These are phyloP conservation scores for Blumeria graminis DNA, from an alignment of 2,329 filamentous ascomycete genomes.

Conservation along the genomic window DNA sequence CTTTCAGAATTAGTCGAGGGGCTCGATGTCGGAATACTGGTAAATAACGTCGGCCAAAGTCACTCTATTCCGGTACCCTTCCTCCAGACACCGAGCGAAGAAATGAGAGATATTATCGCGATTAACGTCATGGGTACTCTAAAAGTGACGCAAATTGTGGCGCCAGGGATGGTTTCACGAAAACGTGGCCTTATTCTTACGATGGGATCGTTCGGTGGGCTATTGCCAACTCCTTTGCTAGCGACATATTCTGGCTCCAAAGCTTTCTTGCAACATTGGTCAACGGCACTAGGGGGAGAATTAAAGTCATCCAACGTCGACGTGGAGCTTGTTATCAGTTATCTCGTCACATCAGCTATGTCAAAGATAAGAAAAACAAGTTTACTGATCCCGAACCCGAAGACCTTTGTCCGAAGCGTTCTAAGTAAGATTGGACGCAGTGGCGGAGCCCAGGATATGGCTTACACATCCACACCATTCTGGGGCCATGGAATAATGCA, in stretches of 20 bases:
- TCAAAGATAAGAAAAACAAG: constrained; percentile 73
- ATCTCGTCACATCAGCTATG: constrained; percentile 91
- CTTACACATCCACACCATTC: constrained; percentile 73
- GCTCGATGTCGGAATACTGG: constrained; percentile 62
- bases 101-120: constrained; percentile 74
- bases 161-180: constrained; percentile 62
- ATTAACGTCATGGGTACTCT: constrained; percentile 90
- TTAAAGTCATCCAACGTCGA: constrained; percentile 58
- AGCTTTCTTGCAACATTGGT: constrained; percentile 95
- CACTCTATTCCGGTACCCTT: constrained; percentile 87
- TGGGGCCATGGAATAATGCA: constrained; percentile 83
- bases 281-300: constrained; percentile 60
- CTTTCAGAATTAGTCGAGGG: constrained; percentile 43
- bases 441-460: constrained; percentile 54
- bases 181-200: constrained; percentile 78
- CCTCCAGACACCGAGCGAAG: constrained; percentile 48
- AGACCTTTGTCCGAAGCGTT: constrained; percentile 55
- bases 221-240: constrained; percentile 73
- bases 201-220: constrained; percentile 90
- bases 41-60: constrained; percentile 94
- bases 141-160: constrained; percentile 63
- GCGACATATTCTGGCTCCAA: constrained; percentile 96
- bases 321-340: constrained; percentile 77
- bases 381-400: constrained; percentile 55
- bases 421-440: constrained; percentile 58